phyloP scores from a whole-genome alignment of 2,329 filamentous ascomycete species.

The Colletotrichum destructivum region DNA sequence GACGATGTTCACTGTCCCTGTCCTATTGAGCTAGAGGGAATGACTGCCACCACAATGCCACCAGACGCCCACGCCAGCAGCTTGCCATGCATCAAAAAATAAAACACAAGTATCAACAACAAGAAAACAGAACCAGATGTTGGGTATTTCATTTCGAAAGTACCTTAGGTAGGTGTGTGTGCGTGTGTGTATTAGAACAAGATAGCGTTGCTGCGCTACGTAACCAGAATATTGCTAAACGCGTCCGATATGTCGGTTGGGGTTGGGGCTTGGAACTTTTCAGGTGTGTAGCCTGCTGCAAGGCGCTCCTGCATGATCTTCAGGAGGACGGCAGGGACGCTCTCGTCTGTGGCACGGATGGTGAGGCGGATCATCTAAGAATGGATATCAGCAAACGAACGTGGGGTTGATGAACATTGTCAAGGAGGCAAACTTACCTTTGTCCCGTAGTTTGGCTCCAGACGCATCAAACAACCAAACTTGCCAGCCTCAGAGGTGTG shows the following conservation, averaged over 20 bases:
- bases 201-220: slow-evolving; percentile 28
- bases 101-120: not conserved
- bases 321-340: slow-evolving; percentile 83
- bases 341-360: slow-evolving; percentile 93
- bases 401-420: not conserved
- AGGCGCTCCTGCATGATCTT: slow-evolving; percentile 91
- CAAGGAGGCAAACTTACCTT: slow-evolving; percentile 71
- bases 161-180: not conserved
- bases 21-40: slow-evolving; percentile 16
- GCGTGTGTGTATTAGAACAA: slow-evolving; percentile 20
- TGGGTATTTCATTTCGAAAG: slow-evolving; percentile 38
- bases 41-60: slow-evolving; percentile 37
- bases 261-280: slow-evolving; percentile 58
- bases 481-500: slow-evolving; percentile 89
- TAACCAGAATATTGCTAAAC: slow-evolving; percentile 71
- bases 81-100: slow-evolving; percentile 30
- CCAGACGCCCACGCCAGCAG: slow-evolving; percentile 31
- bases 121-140: not conserved
- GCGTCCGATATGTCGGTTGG: slow-evolving; percentile 68
- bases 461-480: slow-evolving; percentile 90
- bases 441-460: slow-evolving; percentile 94
- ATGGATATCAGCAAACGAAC: slow-evolving; percentile 44
- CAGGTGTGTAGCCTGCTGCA: slow-evolving; percentile 66
- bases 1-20: not conserved
- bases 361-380: slow-evolving; percentile 95